These are phyloP conservation scores for Penicillium concentricum DNA, from an alignment of 2,329 filamentous ascomycete genomes.

Conservation along the genomic window DNA sequence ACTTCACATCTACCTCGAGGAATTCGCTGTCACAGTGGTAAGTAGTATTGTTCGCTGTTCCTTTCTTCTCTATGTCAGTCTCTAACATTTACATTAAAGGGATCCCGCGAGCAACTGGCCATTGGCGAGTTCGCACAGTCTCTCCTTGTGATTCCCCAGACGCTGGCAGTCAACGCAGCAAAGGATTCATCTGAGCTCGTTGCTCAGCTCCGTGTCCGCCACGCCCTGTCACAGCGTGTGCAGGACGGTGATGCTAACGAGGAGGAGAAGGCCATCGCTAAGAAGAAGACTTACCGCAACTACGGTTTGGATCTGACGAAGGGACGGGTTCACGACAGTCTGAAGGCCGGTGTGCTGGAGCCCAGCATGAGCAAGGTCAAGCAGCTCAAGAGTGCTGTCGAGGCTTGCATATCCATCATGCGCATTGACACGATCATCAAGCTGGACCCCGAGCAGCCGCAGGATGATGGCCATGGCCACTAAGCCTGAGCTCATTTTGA, in stretches of 20 bases:
- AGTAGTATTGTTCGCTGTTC: conserved; percentile 30
- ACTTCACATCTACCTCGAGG: conserved; percentile 97
- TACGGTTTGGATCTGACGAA: conserved; percentile 89
- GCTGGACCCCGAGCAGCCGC: conserved; percentile 83
- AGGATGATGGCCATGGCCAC: conserved; percentile 84
- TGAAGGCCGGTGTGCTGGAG: conserved; percentile 94
- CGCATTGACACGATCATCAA: conserved; percentile 98
- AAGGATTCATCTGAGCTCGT: conserved; percentile 95
- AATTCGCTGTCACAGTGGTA: conserved; percentile 94
- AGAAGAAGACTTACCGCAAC: conserved; percentile 98
- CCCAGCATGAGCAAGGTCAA: conserved; percentile 98
- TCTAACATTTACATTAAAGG: conserved; percentile 40
- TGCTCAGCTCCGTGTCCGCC: conserved; percentile 88
- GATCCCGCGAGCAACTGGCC: conserved; percentile 93
- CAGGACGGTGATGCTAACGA: conserved; percentile 74
- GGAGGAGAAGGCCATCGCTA: conserved; percentile 84
- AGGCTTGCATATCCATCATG: conserved; percentile 99
- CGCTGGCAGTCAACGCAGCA: conserved; percentile 91
- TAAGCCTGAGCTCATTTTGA: conserved; percentile 43
- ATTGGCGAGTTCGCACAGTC: conserved; percentile 97
- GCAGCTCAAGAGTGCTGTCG: conserved; percentile 96
- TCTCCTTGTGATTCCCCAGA: conserved; percentile 92
- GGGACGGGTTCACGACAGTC: conserved; percentile 86
- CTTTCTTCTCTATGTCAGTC: not conserved
- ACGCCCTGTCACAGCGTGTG: conserved; percentile 90